Base-by-base conservation (phyloP, 768 basidiomycete species). In the Kwoniella sp. region DNA sequence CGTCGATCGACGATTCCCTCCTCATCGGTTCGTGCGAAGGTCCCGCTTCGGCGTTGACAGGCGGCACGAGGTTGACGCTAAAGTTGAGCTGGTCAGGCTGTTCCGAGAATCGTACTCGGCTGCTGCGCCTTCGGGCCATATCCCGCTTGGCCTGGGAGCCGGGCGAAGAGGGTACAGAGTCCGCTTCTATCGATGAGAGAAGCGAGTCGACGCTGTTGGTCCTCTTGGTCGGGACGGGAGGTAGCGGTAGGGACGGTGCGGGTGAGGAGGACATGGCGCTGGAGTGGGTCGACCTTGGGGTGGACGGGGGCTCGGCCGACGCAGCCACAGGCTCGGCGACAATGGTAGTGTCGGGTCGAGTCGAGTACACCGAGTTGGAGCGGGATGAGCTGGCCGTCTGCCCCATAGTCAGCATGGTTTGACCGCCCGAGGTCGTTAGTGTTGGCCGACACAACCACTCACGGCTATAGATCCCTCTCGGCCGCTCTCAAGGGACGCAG, bases 41-140 rank as follows among this genome's bases (percentile, higher is more conserved):
- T n/a, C n/a, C n/a, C 3, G 50, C 38, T 2, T 42, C 33, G 7
- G 42, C 33, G 11, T 26, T 22, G 2, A 52, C 34, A 11, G 39
- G 10, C 27, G 15, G n/a, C 22, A 28, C 19, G 10, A 33, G 42
- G 29, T 37, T 33, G 6, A 32, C 36, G n/a, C 27, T 32, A 5
- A 22, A 27, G 10, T 12, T 31, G 36, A n/a, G 26, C 23, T 38
- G 33, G 19, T 27, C 5, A 10, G 26, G 32, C 29, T 54, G 52
- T 23, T 54, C 52, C 11, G 52, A 54, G 27, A 54, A 54, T 23
- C 52, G 44, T 5, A 54, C 52, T 34, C 52, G 37, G 25, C 52
- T 54, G 23, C 45, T 46, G 22, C 52, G 37, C 34, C 52, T 28
- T 20, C 52, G 22, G 5, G 47, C 17, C 8, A 23, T 28, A 5